Percentiles rank a stretch among this genome's conserved stretches.
phyloP scores from a whole-genome alignment of 1,284 basidiomycete genomes.

The Flammula alnicola region DNA sequence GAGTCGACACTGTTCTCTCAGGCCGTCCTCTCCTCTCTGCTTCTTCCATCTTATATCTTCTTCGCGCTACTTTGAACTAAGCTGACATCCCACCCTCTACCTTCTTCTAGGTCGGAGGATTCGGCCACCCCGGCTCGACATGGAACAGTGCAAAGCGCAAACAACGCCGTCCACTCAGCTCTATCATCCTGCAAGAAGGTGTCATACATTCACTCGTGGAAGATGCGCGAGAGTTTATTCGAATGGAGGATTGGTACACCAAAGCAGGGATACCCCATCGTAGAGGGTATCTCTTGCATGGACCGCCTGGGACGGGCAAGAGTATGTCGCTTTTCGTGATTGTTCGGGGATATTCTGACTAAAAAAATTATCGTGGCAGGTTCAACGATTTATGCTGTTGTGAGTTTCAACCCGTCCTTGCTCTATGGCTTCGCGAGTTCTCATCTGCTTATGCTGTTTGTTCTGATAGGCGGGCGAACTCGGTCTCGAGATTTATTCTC shows the following conservation, averaged over 20 bases:
- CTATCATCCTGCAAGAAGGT: constrained; percentile 53
- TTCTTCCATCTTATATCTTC: too few relatives aligned
- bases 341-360: constrained; percentile 5
- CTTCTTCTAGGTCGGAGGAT: too few relatives aligned
- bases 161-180: constrained; percentile 49
- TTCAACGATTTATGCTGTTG: constrained; percentile 62
- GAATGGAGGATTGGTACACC: constrained; percentile 55
- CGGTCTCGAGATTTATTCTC: constrained; percentile 59
- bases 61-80: too few relatives aligned
- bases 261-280: constrained; percentile 59
- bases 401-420: too few relatives aligned
- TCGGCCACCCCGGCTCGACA: constrained; percentile 31
- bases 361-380: constrained; percentile 35
- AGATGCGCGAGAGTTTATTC: constrained; percentile 56
- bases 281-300: constrained; percentile 58
- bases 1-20: too few relatives aligned
- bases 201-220: constrained; percentile 49
- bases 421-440: not conserved
- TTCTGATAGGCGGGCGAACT: constrained; percentile 56
- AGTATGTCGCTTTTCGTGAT: constrained; percentile 35
- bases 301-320: constrained; percentile 59
- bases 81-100: too few relatives aligned
- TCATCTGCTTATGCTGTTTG: not conserved
- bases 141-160: constrained; percentile 55
- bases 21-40: too few relatives aligned